phyloP scores from a whole-genome alignment of 805 yeast species.

The Barnettozyma populi region DNA sequence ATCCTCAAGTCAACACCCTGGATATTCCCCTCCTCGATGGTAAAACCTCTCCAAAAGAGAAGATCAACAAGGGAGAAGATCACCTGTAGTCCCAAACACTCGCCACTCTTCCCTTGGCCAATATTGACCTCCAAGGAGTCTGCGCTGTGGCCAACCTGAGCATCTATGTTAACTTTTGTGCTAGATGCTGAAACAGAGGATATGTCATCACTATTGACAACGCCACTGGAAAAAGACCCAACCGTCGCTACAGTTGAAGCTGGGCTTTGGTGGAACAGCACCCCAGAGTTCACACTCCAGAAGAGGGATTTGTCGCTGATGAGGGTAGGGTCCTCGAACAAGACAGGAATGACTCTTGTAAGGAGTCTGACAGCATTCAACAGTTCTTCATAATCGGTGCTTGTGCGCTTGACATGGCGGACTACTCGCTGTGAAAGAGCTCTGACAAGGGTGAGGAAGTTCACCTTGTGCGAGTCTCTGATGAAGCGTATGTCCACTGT shows the following conservation, averaged over 20 bases:
- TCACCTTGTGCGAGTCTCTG: conserved; percentile 50
- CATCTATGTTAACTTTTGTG: conserved; percentile 16
- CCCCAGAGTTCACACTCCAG: conserved; percentile 6
- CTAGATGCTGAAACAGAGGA: conserved; percentile 15
- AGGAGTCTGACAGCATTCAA: conserved; percentile 61
- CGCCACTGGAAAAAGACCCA: conserved; percentile 26
- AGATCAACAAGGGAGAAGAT: conserved; percentile 37
- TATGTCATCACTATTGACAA: conserved; percentile 5
- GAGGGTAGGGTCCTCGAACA: conserved; percentile 44
- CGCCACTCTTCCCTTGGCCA: conserved; percentile 8
- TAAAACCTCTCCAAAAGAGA: conserved; percentile 54
- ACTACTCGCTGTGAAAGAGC: conserved; percentile 31
- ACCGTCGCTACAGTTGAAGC: conserved; percentile 17
- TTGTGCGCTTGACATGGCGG: conserved; percentile 11
- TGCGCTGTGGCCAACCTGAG: conserved; percentile 10
- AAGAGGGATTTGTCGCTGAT: background rate
- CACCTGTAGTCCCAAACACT: conserved; percentile 31
- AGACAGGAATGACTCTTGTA: conserved; percentile 58
- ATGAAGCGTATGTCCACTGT: conserved; percentile 55
- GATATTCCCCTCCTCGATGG: conserved; percentile 29
- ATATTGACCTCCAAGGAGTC: conserved; percentile 16
- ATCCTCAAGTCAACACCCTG: conserved; percentile 36
- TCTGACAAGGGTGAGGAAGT: conserved; percentile 50
- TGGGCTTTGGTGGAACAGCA: conserved; percentile 5
- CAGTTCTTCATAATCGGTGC: conserved; percentile 25